Evolutionary conservation across 768 basidiomycete species (phyloP), one percentile per base, ranked within the genome.

Genomic region (Psilocybe subaeruginosa): DNA sequence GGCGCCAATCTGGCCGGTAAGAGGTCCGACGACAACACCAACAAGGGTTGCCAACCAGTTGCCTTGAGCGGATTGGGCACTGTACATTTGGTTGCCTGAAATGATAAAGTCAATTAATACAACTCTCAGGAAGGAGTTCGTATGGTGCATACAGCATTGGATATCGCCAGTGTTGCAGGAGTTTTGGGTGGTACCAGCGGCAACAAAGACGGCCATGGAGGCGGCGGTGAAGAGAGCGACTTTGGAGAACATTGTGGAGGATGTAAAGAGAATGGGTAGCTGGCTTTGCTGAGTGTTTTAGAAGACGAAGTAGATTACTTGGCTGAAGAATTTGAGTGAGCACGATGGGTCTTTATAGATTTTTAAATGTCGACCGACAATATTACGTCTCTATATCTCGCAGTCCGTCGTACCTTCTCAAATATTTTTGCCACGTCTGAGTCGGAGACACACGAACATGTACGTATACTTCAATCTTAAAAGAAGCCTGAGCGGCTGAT

Each of bases 111-210:
- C 23, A 54, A 19, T 17, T 9, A 58, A 23, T 11, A 16, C 41
- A 0, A 43, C 14, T 43, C 41, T 35, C 16, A 29, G 31, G 37
- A 9, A 19, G 50, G 30, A n/a, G 17, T 30, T 16, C 23, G 29
- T 29, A 31, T 3, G 16, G 7, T 3, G 57, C 58, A 7, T 48
- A 67, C 72, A 76, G 67, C 72, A 72, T 52, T 71, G 72, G 33
- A 72, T 47, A n/a, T 60, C 52, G 3, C 66, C 68, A 33, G 70
- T 70, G 62, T 63, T 65, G 61, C 67, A 69, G 9, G 52, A 54
- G 52, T 54, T 27, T 3, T 54, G 5, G 31, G 30, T 39, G 16
- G 4, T 16, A 27, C 33, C 52, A 54, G 52, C 52, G 23, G 52
- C 52, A 16, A 54, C 52, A 8, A 54, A 27, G 52, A 54, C 33